Evolutionary conservation across 1,284 basidiomycete genomes (phyloP), one percentile per base, ranked within the genome.

Genomic region (Malassezia obtusa): DNA sequence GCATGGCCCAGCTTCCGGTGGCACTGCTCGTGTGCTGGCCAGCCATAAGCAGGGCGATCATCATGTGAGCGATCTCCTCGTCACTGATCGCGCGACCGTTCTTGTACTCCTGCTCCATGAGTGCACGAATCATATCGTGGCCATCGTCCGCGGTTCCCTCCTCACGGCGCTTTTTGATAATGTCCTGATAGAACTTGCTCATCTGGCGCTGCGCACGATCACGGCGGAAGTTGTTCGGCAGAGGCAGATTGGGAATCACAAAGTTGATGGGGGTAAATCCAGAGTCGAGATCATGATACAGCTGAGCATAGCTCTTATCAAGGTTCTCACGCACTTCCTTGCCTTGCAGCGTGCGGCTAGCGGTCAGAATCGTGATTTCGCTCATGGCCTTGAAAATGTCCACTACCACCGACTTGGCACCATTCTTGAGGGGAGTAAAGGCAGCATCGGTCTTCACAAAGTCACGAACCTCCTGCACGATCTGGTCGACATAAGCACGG

Each of bases 1-100:
- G 81, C 35, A 98, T 78, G 1, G 85, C 76, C 94, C 94, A 99
- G 4, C 88, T 84, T 22, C 83, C 83, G 10, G 89, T 87, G 0
- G 92, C 86, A 17, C 89, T 91, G 64, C 85, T 88, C 0, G 94
- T 99, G 77, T 98, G 94, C 77, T 99, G 94, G 24, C 94, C 94
- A 35, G 92, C 92, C 75, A 77, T 76, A n/a, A 77, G 67, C n/a
- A 77, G 60, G 1, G 76, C 76, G 52, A 78, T 77, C 85, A 98
- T 84, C 72, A 96, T 91, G 71, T 96, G 92, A 0, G 94, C 89
- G 59, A 98, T 86, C 75, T 96, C 90, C 61, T 87, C 84, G 70
- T 96, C 89, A 45, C 80, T 81, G 30, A 98, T 80, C 1, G 79
- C 73, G 36, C 81, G 79, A 44, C 94, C 94, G 68, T 84, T 81